Evolutionary conservation across 2,329 filamentous ascomycete genomes (phyloP), one percentile per base, ranked within the genome.

Genomic region (Endothia cerciana): DNA sequence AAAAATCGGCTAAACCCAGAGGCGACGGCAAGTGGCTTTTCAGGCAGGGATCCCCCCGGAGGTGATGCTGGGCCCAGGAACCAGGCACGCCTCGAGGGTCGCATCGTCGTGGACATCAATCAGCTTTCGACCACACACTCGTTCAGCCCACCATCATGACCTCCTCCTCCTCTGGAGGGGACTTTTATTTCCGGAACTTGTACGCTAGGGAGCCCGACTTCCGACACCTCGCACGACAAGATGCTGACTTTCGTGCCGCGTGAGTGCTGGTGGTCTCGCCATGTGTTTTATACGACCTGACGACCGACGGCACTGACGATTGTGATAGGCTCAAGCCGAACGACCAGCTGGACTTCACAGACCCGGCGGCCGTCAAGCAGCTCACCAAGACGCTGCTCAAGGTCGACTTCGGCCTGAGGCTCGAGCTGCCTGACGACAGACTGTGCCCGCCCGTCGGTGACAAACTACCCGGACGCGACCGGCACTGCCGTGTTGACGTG

Each of bases 321-420:
- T 55, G 25, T 15, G 33, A 0, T 64, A 81, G 79, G 7, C 70
- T 80, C 47, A 77, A 78, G 43, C 70, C 63, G 7, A 70, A 77
- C 19, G 75, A 79, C 10, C 87, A 89, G 69, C 81, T 97, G 33
- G 88, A 97, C 78, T 98, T 98, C 72, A 89, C 87, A 61, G 85
- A 97, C 72, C 90, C 94, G 4, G 80, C 83, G 60, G 87, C 92
- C 28, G 87, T 97, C 10, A 86, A 91, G 86, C 93, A 89, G 71
- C 82, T 98, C 59, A 96, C 94, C 13, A 93, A 91, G 73, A 89
- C 89, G 22, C 82, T 97, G 1, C 82, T 98, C 22, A 87, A 86
- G 66, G 78, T 85, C 17, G 90, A 97, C 76, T 98, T 97, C 76
- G 84, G 82, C 15, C 77, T 98, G 10, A 73, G 81, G 0, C 79